Conservation (phyloP, 1,284 basidiomycete species). For the Papiliotrema flavescens region DNA sequence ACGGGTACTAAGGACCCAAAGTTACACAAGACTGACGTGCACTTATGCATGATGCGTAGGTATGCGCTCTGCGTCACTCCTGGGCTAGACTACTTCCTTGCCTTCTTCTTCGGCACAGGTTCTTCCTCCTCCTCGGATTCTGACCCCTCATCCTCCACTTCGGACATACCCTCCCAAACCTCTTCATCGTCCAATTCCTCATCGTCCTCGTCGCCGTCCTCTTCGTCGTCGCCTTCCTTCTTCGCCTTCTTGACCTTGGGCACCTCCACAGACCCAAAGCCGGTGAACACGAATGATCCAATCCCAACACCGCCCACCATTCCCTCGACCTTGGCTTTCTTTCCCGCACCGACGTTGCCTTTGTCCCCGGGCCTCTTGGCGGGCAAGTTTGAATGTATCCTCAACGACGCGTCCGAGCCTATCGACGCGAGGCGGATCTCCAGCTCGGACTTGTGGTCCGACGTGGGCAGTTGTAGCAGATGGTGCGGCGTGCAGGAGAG, state of each 20-base stretch:
- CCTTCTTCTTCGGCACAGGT: slow-evolving; percentile 8
- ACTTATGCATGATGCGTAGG: neutral
- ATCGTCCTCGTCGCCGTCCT: slow-evolving; percentile 30
- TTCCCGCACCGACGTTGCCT: slow-evolving; percentile 56
- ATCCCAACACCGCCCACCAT: slow-evolving; percentile 64
- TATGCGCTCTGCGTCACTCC: too few relatives aligned
- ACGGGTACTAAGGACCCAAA: too few relatives aligned
- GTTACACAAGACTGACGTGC: too few relatives aligned
- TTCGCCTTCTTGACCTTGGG: slow-evolving; percentile 30
- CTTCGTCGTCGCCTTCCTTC: slow-evolving; percentile 27
- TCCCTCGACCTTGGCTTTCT: slow-evolving; percentile 63
- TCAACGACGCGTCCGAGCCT: slow-evolving; percentile 51
- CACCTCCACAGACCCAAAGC: slow-evolving; percentile 48
- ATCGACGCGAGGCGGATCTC: slow-evolving; percentile 27
- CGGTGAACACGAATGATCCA: slow-evolving; percentile 56
- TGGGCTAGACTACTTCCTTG: neutral
- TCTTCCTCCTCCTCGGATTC: slow-evolving; percentile 18
- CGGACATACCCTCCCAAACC: slow-evolving; percentile 49
- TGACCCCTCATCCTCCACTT: slow-evolving; percentile 19
- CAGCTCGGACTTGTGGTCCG: neutral
- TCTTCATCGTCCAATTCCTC: slow-evolving; percentile 44
- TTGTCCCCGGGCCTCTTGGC: slow-evolving; percentile 55
- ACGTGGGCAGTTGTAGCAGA: slow-evolving; percentile 31
- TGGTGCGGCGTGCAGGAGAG: slow-evolving; percentile 37
- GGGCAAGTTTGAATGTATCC: slow-evolving; percentile 66